Base-by-base conservation (phyloP, 2,329 filamentous ascomycete genomes). In the Leptodontidium sp. region DNA sequence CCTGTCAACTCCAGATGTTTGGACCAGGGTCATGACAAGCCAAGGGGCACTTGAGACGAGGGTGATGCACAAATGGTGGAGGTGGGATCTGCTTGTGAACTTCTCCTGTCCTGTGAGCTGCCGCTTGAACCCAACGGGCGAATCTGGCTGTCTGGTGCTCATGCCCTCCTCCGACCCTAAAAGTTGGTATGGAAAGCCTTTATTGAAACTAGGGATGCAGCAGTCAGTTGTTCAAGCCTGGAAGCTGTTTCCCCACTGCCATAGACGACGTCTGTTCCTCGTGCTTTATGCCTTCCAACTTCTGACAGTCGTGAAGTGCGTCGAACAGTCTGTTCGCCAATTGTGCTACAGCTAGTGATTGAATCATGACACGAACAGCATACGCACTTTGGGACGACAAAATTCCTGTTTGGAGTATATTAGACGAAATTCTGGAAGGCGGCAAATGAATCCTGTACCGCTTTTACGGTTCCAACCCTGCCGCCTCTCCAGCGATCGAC, bases 21-120 rank as follows among this genome's bases (percentile, higher is more conserved):
- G 70, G 71, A 68, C 75, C 65, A 72, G 75, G 75, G 67, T 76
- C 68, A 66, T 75, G 74, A 75, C 75, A 73, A 72, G 72, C 72
- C 67, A 72, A 71, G 72, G 72, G 53, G 71, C 40, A 77, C 68
- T 74, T 76, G 75, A 77, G 75, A 77, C 76, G 76, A 77, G 73
- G 74, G 74, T 74, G 72, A 74, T 69, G 70, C 71, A 67, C 66
- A 68, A 69, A 64, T 67, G 72, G 70, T 68, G 64, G 71, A 70
- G 66, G 71, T 58, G 64, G 71, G 71, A 75, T 75, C 67, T 71
- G 69, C 71, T 67, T 70, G 70, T 69, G 61, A 74, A 75, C 67
- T 61, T 70, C 67, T 71, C 26, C 55, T 61, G 35, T 71, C 26
- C 55, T 61, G 43, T 40, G 49, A 52, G 63, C 45, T 67, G 52